Percentiles rank a stretch among this genome's conserved stretches.
These are phyloP conservation scores for Chaetoscypha palmicola DNA, from an alignment of 2,329 filamentous ascomycete species.

Conservation along the genomic window DNA sequence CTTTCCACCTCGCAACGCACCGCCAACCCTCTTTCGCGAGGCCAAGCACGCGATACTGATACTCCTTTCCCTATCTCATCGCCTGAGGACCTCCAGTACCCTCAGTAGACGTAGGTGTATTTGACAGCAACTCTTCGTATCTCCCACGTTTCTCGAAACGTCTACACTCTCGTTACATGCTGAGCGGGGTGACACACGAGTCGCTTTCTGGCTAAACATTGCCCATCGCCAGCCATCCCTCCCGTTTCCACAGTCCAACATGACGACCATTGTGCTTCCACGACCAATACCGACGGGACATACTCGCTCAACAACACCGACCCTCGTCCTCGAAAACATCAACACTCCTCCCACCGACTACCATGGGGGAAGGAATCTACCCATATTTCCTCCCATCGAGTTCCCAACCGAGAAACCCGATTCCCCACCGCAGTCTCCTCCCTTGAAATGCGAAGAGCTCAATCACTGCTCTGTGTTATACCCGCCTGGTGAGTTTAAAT, in stretches of 20 bases:
- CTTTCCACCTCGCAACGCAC: background rate
- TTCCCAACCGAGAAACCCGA: conserved; percentile 47
- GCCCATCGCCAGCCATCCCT: background rate
- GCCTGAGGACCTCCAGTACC: too few relatives aligned
- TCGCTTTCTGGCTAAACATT: background rate
- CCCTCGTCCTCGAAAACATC: conserved; percentile 42
- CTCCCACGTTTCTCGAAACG: too few relatives aligned
- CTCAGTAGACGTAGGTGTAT: too few relatives aligned
- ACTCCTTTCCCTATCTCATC: background rate
- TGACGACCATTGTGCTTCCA: conserved; percentile 32
- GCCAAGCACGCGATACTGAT: too few relatives aligned
- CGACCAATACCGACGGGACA: conserved; percentile 24
- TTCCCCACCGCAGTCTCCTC: conserved; percentile 60
- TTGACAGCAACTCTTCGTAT: too few relatives aligned
- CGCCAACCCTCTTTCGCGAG: background rate
- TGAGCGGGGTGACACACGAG: background rate
- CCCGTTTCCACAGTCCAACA: conserved; percentile 11
- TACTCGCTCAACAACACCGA: conserved; percentile 38
- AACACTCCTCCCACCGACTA: conserved; percentile 43
- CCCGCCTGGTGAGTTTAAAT: conserved; percentile 60
- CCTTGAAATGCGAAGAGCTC: conserved; percentile 46
- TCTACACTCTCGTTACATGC: background rate
- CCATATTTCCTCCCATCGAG: conserved; percentile 79
- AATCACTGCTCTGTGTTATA: conserved; percentile 64
- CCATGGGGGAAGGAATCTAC: conserved; percentile 64